These are phyloP conservation scores for Neurospora cerealis DNA, from an alignment of 495 filamentous ascomycete genomes.

Conservation along the genomic window DNA sequence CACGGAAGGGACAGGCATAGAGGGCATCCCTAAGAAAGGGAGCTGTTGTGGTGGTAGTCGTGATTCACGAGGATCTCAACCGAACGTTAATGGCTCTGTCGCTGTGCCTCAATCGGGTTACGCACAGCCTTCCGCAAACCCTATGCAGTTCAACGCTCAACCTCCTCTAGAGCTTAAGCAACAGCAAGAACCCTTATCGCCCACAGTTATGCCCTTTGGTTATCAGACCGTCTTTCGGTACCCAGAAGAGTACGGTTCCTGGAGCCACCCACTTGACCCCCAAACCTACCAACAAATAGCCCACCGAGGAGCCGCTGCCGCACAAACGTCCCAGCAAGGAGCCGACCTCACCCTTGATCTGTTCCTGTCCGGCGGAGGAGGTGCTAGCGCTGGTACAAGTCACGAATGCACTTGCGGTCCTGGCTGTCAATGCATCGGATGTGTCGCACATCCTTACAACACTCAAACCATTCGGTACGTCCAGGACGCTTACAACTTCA, in stretches of 20 bases:
- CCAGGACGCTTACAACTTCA: conserved; percentile 17
- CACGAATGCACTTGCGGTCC: conserved; percentile 57
- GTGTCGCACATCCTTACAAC: conserved; percentile 63
- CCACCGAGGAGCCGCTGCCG: conserved; percentile 3
- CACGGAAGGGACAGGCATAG: neutral
- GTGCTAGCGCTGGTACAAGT: conserved; percentile 16
- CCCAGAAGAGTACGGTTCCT: conserved; percentile 32
- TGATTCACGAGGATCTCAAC: neutral
- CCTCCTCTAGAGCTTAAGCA: conserved; percentile 7
- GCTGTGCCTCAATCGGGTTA: conserved; percentile 5
- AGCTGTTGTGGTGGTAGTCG: conserved; percentile 1
- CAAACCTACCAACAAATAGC: conserved; percentile 24
- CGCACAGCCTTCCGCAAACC: conserved; percentile 3
- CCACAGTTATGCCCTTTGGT: conserved; percentile 5
- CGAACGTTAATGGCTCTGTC: neutral
- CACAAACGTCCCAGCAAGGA: conserved; percentile 3
- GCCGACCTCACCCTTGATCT: neutral
- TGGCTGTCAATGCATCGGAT: conserved; percentile 59
- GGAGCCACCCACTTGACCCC: conserved; percentile 31
- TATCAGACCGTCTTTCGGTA: conserved; percentile 26
- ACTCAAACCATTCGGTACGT: conserved; percentile 58
- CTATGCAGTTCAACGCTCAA: conserved; percentile 7
- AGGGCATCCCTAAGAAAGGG: neutral
- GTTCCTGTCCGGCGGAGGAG: neutral
- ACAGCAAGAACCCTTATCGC: neutral